Conservation (phyloP, 768 basidiomycete species). For the Tulasnella sp. region DNA sequence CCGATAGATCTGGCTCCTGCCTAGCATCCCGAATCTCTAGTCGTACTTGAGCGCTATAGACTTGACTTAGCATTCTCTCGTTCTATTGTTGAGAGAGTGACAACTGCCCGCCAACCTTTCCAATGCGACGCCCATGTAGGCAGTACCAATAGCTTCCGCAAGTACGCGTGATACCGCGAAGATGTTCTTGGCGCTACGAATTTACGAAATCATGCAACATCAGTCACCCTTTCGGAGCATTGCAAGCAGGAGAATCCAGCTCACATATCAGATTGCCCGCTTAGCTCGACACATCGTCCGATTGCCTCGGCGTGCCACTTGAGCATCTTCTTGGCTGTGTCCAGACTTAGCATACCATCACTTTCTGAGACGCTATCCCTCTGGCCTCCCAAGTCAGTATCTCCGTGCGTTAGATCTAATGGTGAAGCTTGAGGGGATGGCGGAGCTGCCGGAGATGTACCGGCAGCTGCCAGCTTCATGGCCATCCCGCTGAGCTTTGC, state of each 20-base stretch:
- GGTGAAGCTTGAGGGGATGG: background rate
- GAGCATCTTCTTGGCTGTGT: constrained; percentile 79
- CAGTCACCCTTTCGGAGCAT: background rate
- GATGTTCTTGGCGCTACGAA: constrained; percentile 73
- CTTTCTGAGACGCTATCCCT: constrained; percentile 38
- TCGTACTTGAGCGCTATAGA: constrained; percentile 55
- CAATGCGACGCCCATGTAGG: constrained; percentile 83
- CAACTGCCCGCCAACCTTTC: constrained; percentile 65
- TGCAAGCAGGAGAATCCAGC: constrained; percentile 26
- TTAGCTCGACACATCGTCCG: constrained; percentile 87
- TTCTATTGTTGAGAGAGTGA: background rate
- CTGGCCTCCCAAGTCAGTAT: background rate
- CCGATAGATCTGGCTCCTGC: constrained; percentile 66
- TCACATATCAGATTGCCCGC: constrained; percentile 71
- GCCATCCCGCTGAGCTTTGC: constrained; percentile 13
- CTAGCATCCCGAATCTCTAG: constrained; percentile 67
- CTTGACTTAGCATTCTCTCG: background rate
- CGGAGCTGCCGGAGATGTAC: background rate
- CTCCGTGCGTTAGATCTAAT: background rate
- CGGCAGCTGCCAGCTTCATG: constrained; percentile 4
- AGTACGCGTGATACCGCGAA: constrained; percentile 73
- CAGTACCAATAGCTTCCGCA: constrained; percentile 72
- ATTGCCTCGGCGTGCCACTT: constrained; percentile 98
- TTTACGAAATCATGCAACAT: background rate
- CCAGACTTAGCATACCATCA: constrained; percentile 69